Base-by-base conservation (phyloP, 768 basidiomycete species). In the Lentinula edodes region DNA sequence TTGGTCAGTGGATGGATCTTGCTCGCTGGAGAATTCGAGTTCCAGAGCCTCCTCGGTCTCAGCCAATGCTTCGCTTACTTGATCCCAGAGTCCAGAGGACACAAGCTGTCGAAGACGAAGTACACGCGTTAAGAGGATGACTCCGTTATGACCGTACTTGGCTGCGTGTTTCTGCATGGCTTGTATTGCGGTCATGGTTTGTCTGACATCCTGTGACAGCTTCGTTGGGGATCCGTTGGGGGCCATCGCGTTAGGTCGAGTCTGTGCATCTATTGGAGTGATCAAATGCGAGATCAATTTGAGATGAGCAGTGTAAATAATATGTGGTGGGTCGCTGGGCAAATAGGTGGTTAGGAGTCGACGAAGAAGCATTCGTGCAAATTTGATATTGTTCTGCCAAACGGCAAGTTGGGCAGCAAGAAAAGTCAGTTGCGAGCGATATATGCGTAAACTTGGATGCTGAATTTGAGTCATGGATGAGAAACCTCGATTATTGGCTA, bases 371-470 rank as follows among this genome's bases (percentile, higher is more conserved):
- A 80, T 83, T 42, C 85, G 84, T 0, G 86, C 83, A 63, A 82
- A 83, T 70, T 86, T 89, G 5, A 76, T 65, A 66, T 87, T 87
- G 18, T 79, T 72, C 66, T 83, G 77, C 75, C 74, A 70, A 48
- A 74, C 67, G 35, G 84, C 75, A 53, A 91, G 77, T 41, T 81
- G 84, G 3, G 87, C 83, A 16, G 87, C 86, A 38, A 90, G 80
- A 42, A 84, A 74, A 0, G 81, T 80, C 23, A 93, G 73, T 61
- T 83, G 81, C 3, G 83, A 81, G 46, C 79, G 82, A 68, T 88
- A 86, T 6, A 77, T 72, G 57, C 84, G 78, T 9, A 93, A 76
- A 9, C 87, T 80, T 2, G 90, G 87, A 66, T 88, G 86, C 86
- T 88, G 57, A 0, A 64, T 18, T 41, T 55, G 28, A 6, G 18